These are phyloP conservation scores for Vitis riparia DNA, from an alignment of 164 flowering plant genomes.

Conservation along the genomic window DNA sequence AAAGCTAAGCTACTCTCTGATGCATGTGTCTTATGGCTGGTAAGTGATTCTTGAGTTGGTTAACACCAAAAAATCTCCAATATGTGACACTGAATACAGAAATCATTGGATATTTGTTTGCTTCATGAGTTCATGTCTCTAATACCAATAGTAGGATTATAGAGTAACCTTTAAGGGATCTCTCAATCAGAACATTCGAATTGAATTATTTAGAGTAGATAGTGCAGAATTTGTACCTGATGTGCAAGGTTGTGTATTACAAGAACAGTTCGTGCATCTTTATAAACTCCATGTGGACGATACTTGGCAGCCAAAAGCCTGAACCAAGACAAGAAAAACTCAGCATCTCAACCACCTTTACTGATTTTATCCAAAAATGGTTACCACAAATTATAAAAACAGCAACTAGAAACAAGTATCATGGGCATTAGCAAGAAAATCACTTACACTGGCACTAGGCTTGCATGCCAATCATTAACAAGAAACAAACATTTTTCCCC, in stretches of 20 bases:
- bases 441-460: conserved; percentile 91
- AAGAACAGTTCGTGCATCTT: conserved; percentile 78
- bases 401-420: neutral
- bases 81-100: too few species aligned
- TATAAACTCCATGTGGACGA: conserved; percentile 85
- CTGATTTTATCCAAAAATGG: neutral
- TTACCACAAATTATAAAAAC: neutral
- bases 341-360: neutral
- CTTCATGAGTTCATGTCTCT: too few species aligned
- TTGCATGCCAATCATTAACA: conserved; percentile 97
- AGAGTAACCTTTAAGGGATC: too few species aligned
- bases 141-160: too few species aligned
- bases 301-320: conserved; percentile 92
- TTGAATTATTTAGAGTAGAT: neutral
- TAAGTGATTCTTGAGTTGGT: too few species aligned
- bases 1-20: too few species aligned
- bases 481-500: conserved; percentile 92
- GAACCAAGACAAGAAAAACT: conserved; percentile 19
- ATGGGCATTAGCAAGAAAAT: neutral
- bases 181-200: neutral
- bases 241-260: conserved; percentile 96
- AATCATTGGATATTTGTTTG: too few species aligned
- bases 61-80: neutral
- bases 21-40: too few species aligned
- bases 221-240: conserved; percentile 48